Evolutionary conservation across 1,139 yeast genomes (phyloP).

Genomic region (Taphrina pruni): DNA sequence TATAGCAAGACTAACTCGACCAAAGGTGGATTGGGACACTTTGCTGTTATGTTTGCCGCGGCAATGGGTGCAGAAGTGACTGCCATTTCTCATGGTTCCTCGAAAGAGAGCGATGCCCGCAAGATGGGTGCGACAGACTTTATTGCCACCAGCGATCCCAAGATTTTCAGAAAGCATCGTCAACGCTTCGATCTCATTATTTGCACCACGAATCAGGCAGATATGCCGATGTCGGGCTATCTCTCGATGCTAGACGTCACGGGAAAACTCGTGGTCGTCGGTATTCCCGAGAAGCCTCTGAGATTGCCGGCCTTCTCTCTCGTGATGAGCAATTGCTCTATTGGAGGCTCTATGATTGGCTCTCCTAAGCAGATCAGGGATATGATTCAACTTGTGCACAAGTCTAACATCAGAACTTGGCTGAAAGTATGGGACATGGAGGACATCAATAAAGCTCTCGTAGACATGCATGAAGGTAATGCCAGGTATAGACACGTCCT

Average conservation of each 20-base stretch:
- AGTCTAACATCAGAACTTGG: conserved; percentile 63
- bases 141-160: conserved; percentile 54
- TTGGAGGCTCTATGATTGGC: conserved; percentile 52
- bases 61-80: conserved; percentile 62
- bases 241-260: conserved; percentile 30
- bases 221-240: conserved; percentile 52
- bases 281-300: conserved; percentile 41
- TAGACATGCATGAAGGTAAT: conserved; percentile 31
- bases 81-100: conserved; percentile 57
- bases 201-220: conserved; percentile 54
- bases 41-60: conserved; percentile 60
- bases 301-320: conserved; percentile 37
- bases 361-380: conserved; percentile 63
- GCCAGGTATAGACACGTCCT: conserved; percentile 34
- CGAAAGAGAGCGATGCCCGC: conserved; percentile 57
- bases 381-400: conserved; percentile 61
- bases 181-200: conserved; percentile 59
- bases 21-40: conserved; percentile 56
- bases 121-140: conserved; percentile 57
- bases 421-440: conserved; percentile 63
- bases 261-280: conserved; percentile 44
- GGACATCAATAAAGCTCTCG: conserved; percentile 51
- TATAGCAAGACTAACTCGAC: too few relatives aligned
- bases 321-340: conserved; percentile 30
- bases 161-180: conserved; percentile 52